Evolutionary conservation across 164 flowering plant species (phyloP).

Genomic region (Berberis thunbergii): DNA sequence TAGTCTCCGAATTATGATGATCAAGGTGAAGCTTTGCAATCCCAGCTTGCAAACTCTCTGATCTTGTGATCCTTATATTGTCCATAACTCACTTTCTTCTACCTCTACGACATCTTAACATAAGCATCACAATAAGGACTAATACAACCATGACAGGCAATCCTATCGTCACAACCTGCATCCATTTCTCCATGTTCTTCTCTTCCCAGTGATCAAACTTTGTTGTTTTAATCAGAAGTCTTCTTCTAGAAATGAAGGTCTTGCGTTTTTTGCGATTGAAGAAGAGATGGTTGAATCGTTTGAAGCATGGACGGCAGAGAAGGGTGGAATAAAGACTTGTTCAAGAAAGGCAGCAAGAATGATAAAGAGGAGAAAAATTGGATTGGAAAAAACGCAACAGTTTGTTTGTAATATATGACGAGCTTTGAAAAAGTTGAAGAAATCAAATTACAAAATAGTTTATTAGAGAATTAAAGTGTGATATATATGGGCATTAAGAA

Average conservation of each 20-base stretch:
- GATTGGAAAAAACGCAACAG: no score
- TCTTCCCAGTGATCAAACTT: not conserved
- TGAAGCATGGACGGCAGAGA: conserved; percentile 6
- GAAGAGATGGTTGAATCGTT: not conserved
- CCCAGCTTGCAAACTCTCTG: conserved; percentile 34
- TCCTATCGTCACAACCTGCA: conserved; percentile 13
- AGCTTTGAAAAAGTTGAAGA: no score
- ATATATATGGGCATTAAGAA: no score
- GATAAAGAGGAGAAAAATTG: no score
- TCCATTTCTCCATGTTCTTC: conserved; percentile 17
- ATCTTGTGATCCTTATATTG: not conserved
- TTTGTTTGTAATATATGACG: no score
- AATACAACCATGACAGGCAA: conserved; percentile 10
- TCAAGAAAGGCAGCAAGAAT: conserved; percentile 41
- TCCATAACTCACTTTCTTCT: not conserved
- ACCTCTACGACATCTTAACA: conserved; percentile 12
- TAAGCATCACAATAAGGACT: conserved; percentile 8
- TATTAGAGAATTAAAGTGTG: no score
- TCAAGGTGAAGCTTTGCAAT: conserved; percentile 33
- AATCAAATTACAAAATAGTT: no score
- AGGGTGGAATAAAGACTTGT: conserved; percentile 41
- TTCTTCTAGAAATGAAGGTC: no score
- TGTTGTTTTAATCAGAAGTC: not conserved
- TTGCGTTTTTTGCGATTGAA: not conserved
- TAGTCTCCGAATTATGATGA: conserved; percentile 17